Conservation (phyloP, 2,329 filamentous ascomycete genomes). For the Diaporthe batatas region DNA sequence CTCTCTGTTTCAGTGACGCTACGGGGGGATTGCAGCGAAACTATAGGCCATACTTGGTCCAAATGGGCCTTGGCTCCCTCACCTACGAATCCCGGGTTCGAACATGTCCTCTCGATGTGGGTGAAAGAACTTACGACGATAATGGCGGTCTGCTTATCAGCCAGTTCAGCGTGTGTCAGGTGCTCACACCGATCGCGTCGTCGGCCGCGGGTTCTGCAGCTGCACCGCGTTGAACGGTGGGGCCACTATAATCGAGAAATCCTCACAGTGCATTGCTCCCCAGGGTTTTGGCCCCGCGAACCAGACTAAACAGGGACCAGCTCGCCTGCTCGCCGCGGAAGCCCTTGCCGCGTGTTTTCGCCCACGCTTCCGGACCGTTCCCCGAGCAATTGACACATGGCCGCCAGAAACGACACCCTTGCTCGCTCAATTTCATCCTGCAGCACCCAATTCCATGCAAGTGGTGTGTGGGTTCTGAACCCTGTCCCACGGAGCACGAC, state of each 20-base stretch:
- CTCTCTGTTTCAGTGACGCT: conserved; percentile 34
- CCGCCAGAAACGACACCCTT: conserved; percentile 40
- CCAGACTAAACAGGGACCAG: too few species aligned
- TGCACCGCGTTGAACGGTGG: conserved; percentile 38
- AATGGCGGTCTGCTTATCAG: conserved; percentile 43
- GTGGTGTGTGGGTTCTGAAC: conserved; percentile 27
- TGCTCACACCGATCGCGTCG: conserved; percentile 36
- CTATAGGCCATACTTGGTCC: neutral
- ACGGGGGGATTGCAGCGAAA: conserved; percentile 12
- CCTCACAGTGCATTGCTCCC: conserved; percentile 39
- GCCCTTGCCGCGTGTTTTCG: conserved; percentile 32
- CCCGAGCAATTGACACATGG: conserved; percentile 43
- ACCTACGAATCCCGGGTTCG: conserved; percentile 8
- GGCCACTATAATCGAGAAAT: conserved; percentile 28
- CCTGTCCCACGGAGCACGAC: conserved; percentile 32
- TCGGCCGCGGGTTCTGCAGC: conserved; percentile 22
- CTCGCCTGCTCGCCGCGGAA: conserved; percentile 25
- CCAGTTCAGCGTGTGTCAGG: conserved; percentile 28
- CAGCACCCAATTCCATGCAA: conserved; percentile 39
- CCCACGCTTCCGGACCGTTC: conserved; percentile 40
- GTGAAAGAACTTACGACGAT: conserved; percentile 38
- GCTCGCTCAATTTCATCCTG: conserved; percentile 39
- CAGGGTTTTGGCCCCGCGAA: conserved; percentile 17
- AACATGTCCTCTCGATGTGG: neutral
- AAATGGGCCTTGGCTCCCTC: conserved; percentile 9